Conservation (phyloP, 2,329 filamentous ascomycete genomes). For the Penicillium corylophilum region DNA sequence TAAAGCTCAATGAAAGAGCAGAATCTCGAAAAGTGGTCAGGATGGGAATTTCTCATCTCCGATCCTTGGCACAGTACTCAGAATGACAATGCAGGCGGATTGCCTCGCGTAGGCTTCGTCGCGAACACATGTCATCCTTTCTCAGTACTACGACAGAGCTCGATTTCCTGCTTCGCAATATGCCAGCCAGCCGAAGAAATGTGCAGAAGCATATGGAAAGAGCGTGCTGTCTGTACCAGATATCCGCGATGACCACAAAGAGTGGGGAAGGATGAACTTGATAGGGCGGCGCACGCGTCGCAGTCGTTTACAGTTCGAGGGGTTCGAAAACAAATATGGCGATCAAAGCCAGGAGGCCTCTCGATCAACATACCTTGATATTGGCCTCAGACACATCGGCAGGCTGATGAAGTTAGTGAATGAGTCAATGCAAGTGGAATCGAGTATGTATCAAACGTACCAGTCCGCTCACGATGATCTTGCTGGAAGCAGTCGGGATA, state of each 20-base stretch:
- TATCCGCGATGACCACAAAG: slow-evolving; percentile 27
- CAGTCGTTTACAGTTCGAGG: slow-evolving; percentile 40
- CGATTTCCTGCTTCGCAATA: slow-evolving; percentile 51
- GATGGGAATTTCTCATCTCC: slow-evolving; percentile 26
- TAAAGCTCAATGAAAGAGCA: slow-evolving; percentile 20
- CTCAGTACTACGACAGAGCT: slow-evolving; percentile 57
- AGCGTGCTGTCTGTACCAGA: slow-evolving; percentile 35
- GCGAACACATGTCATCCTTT: slow-evolving; percentile 31
- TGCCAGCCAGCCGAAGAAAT: slow-evolving; percentile 25
- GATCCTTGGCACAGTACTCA: slow-evolving; percentile 34
- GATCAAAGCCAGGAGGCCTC: slow-evolving; percentile 73
- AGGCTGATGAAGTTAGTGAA: slow-evolving; percentile 65
- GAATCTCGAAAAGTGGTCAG: slow-evolving; percentile 29
- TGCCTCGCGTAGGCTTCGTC: slow-evolving; percentile 55
- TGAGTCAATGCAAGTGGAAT: slow-evolving; percentile 11
- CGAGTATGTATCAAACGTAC: slow-evolving; percentile 57
- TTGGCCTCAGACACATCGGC: slow-evolving; percentile 93
- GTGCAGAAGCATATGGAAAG: slow-evolving; percentile 35
- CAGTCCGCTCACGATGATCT: slow-evolving; percentile 98
- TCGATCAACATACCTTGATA: slow-evolving; percentile 99
- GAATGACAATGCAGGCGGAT: slow-evolving; percentile 23
- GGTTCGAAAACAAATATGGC: slow-evolving; percentile 54
- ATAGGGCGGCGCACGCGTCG: slow-evolving; percentile 31
- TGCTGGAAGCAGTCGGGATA: slow-evolving; percentile 71
- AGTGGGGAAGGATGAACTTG: slow-evolving; percentile 22